Conservation (phyloP, 23 red algal species). For the Gracilaria gracilis region DNA sequence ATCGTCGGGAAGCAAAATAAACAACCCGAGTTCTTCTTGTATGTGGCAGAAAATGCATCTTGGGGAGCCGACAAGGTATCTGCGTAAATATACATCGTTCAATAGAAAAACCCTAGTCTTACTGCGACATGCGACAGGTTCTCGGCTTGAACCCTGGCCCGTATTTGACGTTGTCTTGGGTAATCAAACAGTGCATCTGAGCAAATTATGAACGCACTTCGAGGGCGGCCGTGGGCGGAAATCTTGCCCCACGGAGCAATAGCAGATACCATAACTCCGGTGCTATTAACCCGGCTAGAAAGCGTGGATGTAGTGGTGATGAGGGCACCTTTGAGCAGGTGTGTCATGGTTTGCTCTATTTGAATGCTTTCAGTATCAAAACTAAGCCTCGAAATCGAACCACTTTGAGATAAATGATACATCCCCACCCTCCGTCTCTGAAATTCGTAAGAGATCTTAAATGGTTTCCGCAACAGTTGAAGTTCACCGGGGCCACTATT, state of each 20-base stretch:
- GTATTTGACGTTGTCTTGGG: neutral
- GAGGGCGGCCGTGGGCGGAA: neutral
- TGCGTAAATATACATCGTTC: neutral
- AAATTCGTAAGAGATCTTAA: constrained; percentile 8
- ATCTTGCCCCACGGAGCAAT: constrained; percentile 20
- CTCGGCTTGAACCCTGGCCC: neutral
- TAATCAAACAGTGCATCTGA: neutral
- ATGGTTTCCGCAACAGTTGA: constrained; percentile 20
- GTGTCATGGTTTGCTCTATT: constrained; percentile 27
- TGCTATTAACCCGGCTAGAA: neutral
- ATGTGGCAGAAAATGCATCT: no score
- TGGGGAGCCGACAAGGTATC: no score
- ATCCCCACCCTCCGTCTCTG: constrained; percentile 10
- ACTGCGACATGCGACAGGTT: neutral
- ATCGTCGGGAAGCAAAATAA: no score
- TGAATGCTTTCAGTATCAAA: constrained; percentile 6
- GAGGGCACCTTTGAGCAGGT: constrained; percentile 1
- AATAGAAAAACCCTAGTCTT: constrained; percentile 30
- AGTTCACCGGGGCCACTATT: constrained; percentile 3
- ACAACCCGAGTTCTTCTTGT: no score
- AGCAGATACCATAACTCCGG: neutral
- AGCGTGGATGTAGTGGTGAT: constrained; percentile 17
- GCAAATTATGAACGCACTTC: neutral
- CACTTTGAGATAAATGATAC: neutral
- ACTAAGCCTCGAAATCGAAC: neutral